Conservation (phyloP, 306 rosid species). For the Casuarina cunninghamiana region DNA sequence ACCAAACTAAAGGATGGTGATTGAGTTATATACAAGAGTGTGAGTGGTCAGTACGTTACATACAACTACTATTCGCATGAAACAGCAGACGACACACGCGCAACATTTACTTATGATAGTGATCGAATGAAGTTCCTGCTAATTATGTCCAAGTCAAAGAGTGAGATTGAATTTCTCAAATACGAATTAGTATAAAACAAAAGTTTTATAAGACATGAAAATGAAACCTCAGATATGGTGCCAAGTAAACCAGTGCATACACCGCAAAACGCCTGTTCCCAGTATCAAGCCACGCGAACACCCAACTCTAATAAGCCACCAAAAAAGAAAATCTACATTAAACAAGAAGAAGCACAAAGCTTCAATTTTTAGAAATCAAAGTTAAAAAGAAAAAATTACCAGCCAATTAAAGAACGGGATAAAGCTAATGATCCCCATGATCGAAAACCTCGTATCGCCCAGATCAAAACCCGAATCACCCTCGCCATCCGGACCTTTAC, state of each 20-base stretch:
- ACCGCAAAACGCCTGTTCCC: conserved; percentile 75
- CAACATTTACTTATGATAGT: neutral
- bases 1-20: neutral
- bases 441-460: conserved; percentile 70
- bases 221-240: conserved; percentile 75
- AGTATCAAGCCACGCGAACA: conserved; percentile 88
- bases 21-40: neutral
- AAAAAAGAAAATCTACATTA: conserved; percentile 9
- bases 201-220: conserved; percentile 1
- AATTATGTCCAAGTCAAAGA: neutral
- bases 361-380: neutral
- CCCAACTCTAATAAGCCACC: conserved; percentile 66
- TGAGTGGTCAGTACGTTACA: no score
- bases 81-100: no score
- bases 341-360: neutral
- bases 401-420: conserved; percentile 99
- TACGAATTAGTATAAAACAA: neutral
- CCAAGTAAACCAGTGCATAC: conserved; percentile 76
- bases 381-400: conserved; percentile 33
- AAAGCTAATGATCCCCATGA: conserved; percentile 80
- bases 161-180: neutral
- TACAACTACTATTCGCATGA: no score
- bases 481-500: conserved; percentile 29
- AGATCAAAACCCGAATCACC: conserved; percentile 50
- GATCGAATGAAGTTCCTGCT: neutral